Base-by-base conservation (phyloP, 176 grass and related monocot species). In the Bothriochloa decipiens region DNA sequence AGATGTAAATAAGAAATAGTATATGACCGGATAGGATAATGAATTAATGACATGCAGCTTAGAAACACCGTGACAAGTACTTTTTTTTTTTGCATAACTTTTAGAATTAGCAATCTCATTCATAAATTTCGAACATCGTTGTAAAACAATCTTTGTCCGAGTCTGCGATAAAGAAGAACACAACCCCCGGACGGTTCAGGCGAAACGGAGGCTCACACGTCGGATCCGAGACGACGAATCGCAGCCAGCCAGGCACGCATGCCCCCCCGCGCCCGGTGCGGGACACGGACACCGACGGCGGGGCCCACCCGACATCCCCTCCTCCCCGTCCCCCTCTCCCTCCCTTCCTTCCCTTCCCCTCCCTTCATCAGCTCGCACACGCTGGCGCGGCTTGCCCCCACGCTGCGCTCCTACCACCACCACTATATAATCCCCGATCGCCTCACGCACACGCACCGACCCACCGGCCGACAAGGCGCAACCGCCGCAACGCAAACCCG, bases 381-480 rank as follows among this genome's bases (percentile, higher is more conserved):
- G 49, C 66, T 70, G 79, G 65, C 65, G 46, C 46, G 79, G 79
- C 46, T 20, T 58, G 37, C 79, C 50, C 43, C 72, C 82, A 62
- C 76, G 77, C 70, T 28, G 37, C 46, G 36, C 76, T 58, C 70
- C 52, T 49, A 37, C 77, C 60, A 8, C 78, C 78, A 53, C n/a
- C 79, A n/a, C 65, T 89, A 86, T 86, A 89, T 86, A 89, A 86
- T 17, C 33, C 42, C 37, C 78, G 35, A 81, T 52, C 72, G 73
- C 83, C 78, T 63, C 74, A 66, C 79, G 84, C 74, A 39, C 88
- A 78, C 88, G 80, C 80, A 28, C 74, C 45, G 11, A 74, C 68
- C 27, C 26, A 8, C 28, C 81, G 57, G 75, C 78, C 68, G 70
- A 62, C 73, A 73, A 84, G 75, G 74, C 49, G 68, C 80, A 17